These are phyloP conservation scores for Cymbidium sinense DNA, from an alignment of 106 monocot genomes.

Conservation along the genomic window DNA sequence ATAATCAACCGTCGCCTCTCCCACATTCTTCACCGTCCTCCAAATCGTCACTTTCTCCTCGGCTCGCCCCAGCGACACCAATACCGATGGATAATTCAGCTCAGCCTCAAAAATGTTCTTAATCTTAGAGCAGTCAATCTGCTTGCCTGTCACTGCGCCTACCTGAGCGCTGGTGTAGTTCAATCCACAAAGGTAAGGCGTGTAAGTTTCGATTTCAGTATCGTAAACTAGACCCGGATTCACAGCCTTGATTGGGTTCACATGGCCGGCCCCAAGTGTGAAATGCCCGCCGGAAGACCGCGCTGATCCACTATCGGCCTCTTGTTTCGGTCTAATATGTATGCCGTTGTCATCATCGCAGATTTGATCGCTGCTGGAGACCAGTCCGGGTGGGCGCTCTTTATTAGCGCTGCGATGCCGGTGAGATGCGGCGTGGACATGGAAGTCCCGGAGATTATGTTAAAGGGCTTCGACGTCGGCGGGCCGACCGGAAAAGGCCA, in stretches of 20 bases:
- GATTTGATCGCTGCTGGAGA: conserved; percentile 12
- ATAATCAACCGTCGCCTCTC: conserved; percentile 13
- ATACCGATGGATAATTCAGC: conserved; percentile 41
- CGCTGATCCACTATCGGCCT: conserved; percentile 12
- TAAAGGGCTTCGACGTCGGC: background rate
- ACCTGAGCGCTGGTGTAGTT: background rate
- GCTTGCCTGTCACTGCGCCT: background rate
- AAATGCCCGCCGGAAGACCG: conserved; percentile 17
- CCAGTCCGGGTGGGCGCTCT: conserved; percentile 6
- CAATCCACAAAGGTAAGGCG: conserved; percentile 25
- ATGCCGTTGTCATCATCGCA: conserved; percentile 11
- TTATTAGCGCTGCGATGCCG: background rate
- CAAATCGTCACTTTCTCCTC: conserved; percentile 10
- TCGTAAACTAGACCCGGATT: conserved; percentile 35
- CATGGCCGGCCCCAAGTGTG: conserved; percentile 27
- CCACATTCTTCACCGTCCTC: conserved; percentile 39
- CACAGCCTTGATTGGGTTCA: conserved; percentile 24
- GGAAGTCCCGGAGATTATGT: conserved; percentile 8
- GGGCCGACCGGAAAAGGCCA: background rate
- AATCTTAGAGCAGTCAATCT: conserved; percentile 8
- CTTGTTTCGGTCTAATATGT: background rate
- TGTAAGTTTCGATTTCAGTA: conserved; percentile 12
- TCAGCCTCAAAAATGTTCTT: conserved; percentile 13
- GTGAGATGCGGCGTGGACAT: no score
- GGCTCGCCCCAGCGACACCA: background rate